Evolutionary conservation across 2,329 filamentous ascomycete species (phyloP).

Genomic region (Colletotrichum sp.): DNA sequence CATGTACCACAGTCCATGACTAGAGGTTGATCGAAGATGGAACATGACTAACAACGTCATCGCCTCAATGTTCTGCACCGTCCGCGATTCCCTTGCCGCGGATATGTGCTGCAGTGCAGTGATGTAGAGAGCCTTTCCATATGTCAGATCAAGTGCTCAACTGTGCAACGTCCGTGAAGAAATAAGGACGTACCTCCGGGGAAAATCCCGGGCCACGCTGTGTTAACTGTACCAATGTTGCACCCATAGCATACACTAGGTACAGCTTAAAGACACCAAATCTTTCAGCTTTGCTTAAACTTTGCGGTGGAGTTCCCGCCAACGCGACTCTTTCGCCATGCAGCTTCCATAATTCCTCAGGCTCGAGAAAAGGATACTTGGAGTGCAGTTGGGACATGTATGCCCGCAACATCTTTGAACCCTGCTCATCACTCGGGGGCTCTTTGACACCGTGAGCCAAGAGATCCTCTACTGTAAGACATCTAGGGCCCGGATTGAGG

Average conservation of each 20-base stretch:
- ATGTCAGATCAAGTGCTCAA: background rate
- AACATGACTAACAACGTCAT: slow-evolving; percentile 57
- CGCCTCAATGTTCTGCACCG: slow-evolving; percentile 56
- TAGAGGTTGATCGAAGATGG: slow-evolving; percentile 54
- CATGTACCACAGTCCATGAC: slow-evolving; percentile 59
- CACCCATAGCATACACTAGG: slow-evolving; percentile 56
- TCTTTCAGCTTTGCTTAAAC: slow-evolving; percentile 26
- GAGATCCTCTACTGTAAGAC: slow-evolving; percentile 44
- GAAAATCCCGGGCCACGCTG: slow-evolving; percentile 40
- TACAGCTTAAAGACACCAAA: slow-evolving; percentile 57
- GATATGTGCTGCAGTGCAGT: slow-evolving; percentile 53
- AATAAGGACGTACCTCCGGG: slow-evolving; percentile 40
- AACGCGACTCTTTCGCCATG: slow-evolving; percentile 44
- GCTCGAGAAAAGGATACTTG: slow-evolving; percentile 55
- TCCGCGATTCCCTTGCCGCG: slow-evolving; percentile 51
- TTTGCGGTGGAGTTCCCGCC: slow-evolving; percentile 35
- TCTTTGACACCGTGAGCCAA: slow-evolving; percentile 44
- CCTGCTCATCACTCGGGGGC: slow-evolving; percentile 50
- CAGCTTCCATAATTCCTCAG: slow-evolving; percentile 46
- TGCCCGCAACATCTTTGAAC: slow-evolving; percentile 45
- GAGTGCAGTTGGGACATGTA: slow-evolving; percentile 51
- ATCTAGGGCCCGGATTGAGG: background rate
- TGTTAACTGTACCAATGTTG: slow-evolving; percentile 51
- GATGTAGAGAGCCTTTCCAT: slow-evolving; percentile 48
- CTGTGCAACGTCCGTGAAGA: background rate